Percentiles rank a stretch among this genome's conserved stretches.
Conservation (phyloP, 202 grass and related monocot species). For the Musa balbisiana region DNA sequence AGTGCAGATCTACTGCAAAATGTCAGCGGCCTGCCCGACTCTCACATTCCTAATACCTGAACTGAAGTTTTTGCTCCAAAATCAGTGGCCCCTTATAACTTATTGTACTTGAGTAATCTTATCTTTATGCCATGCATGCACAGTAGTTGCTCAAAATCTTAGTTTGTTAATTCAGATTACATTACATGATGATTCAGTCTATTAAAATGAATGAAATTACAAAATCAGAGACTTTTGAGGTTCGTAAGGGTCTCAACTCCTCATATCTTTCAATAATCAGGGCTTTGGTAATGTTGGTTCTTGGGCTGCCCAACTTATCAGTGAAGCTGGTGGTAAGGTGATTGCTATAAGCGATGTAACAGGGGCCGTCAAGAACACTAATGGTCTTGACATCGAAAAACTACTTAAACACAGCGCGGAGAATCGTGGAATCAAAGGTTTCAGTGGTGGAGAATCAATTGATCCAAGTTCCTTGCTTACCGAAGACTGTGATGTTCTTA, state of each 20-base stretch:
- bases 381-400: constrained; percentile 63
- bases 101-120: too few species aligned
- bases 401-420: constrained; percentile 51
- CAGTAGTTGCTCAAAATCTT: too few species aligned
- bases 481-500: constrained; percentile 82
- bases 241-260: too few species aligned
- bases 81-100: too few species aligned
- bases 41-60: too few species aligned
- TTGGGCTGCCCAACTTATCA: constrained; percentile 80
- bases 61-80: too few species aligned
- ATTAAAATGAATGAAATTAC: not conserved
- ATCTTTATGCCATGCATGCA: too few species aligned
- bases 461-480: constrained; percentile 51
- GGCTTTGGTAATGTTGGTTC: constrained; percentile 98
- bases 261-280: constrained; percentile 29
- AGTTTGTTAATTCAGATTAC: too few species aligned
- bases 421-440: constrained; percentile 73
- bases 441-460: constrained; percentile 56
- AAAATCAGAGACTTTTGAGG: too few species aligned
- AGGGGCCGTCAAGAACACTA: constrained; percentile 64
- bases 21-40: too few species aligned
- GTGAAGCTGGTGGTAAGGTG: constrained; percentile 82
- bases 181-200: too few species aligned
- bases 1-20: too few species aligned
- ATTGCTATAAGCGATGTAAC: constrained; percentile 86